Evolutionary conservation across 352 stramenopile species (phyloP).

Genomic region (Globisporangium okanoganense): DNA sequence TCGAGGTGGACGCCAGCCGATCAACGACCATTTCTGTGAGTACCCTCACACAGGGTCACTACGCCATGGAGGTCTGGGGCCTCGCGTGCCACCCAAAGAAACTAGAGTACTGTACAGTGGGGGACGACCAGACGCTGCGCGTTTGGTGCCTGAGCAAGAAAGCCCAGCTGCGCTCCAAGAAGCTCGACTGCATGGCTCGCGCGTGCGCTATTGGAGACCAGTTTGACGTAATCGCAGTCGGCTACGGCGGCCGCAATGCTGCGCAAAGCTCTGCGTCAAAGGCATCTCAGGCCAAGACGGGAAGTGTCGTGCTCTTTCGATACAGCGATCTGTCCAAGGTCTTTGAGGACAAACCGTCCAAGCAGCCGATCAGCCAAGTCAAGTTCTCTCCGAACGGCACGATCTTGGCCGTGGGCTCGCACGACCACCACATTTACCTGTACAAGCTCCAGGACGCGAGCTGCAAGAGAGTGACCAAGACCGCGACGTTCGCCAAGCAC

Average conservation of each 20-base stretch:
- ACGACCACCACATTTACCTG: conserved; percentile 76
- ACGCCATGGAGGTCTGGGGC: conserved; percentile 74
- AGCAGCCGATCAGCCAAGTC: conserved; percentile 78
- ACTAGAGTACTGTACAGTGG: conserved; percentile 67
- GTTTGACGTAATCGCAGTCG: conserved; percentile 50
- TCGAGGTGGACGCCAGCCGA: conserved; percentile 68
- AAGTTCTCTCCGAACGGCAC: conserved; percentile 64
- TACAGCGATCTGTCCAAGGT: conserved; percentile 66
- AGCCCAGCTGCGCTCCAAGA: conserved; percentile 28
- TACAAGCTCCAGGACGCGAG: conserved; percentile 46
- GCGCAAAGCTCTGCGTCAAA: conserved; percentile 18
- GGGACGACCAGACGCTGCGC: conserved; percentile 77
- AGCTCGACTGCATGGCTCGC: conserved; percentile 49
- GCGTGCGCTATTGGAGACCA: conserved; percentile 50
- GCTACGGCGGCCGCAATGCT: conserved; percentile 53
- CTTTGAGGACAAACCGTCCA: conserved; percentile 76
- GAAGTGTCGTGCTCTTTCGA: conserved; percentile 49
- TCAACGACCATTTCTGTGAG: conserved; percentile 13
- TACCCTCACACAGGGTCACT: conserved; percentile 65
- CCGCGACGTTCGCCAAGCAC: conserved; percentile 67
- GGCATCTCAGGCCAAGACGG: conserved; percentile 58
- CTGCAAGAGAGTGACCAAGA: conserved; percentile 44
- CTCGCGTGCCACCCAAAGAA: conserved; percentile 68
- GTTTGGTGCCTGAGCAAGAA: conserved; percentile 74
- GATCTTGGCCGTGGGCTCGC: conserved; percentile 58